phyloP scores from a whole-genome alignment of 2,329 filamentous ascomycete species.

The Leptosphaerulina australis region DNA sequence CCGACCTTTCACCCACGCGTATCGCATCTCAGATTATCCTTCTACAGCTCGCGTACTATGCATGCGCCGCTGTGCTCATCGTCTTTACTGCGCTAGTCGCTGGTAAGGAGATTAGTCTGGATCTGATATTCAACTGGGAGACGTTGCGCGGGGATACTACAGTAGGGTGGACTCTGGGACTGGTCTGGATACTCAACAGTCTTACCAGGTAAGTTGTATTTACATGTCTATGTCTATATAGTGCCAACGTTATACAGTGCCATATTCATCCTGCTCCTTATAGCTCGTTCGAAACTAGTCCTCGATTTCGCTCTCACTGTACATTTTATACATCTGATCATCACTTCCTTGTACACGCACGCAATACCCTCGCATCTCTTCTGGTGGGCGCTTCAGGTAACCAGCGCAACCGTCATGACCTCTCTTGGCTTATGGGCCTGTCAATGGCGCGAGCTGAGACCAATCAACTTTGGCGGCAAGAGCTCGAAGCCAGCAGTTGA shows the following conservation, averaged over 20 bases:
- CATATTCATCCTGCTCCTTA: slow-evolving; percentile 79
- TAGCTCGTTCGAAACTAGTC: slow-evolving; percentile 90
- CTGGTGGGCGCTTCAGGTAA: slow-evolving; percentile 80
- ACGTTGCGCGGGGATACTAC: slow-evolving; percentile 70
- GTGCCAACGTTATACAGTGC: slow-evolving; percentile 61
- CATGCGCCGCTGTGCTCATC: slow-evolving; percentile 65
- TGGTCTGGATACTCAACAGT: slow-evolving; percentile 71
- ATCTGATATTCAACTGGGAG: slow-evolving; percentile 68
- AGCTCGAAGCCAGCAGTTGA: slow-evolving; percentile 54
- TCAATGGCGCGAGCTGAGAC: slow-evolving; percentile 84
- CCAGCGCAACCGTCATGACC: slow-evolving; percentile 67
- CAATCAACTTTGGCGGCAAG: slow-evolving; percentile 76
- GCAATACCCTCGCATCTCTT: slow-evolving; percentile 76
- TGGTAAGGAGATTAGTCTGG: slow-evolving; percentile 63
- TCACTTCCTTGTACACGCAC: slow-evolving; percentile 79
- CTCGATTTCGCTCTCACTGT: slow-evolving; percentile 93
- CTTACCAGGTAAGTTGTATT: slow-evolving; percentile 62
- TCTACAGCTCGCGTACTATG: slow-evolving; percentile 70
- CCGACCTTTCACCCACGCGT: slow-evolving; percentile 69
- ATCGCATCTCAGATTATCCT: slow-evolving; percentile 70
- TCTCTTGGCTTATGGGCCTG: slow-evolving; percentile 87
- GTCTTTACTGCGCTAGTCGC: slow-evolving; percentile 71
- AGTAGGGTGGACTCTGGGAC: slow-evolving; percentile 70
- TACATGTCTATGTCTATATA: neutral
- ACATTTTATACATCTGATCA: slow-evolving; percentile 78